Base-by-base conservation (phyloP, 305 asterid genomes). In the Petunia hybrid region DNA sequence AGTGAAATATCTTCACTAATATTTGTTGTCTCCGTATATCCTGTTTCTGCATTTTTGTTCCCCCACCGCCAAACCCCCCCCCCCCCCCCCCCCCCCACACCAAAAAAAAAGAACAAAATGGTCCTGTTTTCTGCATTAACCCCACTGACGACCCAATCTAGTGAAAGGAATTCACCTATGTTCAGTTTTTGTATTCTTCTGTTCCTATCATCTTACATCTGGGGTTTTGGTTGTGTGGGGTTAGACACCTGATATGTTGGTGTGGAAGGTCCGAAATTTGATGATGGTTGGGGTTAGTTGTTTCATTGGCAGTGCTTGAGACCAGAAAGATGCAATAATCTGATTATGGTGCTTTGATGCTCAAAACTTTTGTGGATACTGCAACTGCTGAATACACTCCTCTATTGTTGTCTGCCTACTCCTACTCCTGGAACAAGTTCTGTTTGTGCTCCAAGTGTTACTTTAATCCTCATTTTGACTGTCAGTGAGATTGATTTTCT, bases 281-380 rank as follows among this genome's bases (percentile, higher is more conserved):
- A 22, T n/a, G 3, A 1, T 2, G 56, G 10, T 31, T 46, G 40
- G 60, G 77, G 42, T 5, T 5, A 46, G 77, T 70, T 70, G n/a
- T 31, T 70, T 70, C 60, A 22, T 45, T 70, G 77, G 59, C 77
- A 22, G 22, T 1, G 22, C 42, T 70, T 45, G 56, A 41, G 10
- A 43, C 60, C 77, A 45, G 22, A 70, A 70, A 45, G 42, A 45
- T 10, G 41, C 22, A 22, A 2, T 46, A 46, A 70, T 22, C 46
- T 38, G 4, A 10, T 46, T 5, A 39, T 70, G 4, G 42, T 45
- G 77, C 77, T 45, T 16, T 46, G 48, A 46, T 9, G 31, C 78
- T 71, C 76, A 71, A 5, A 43, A 35, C 12, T 10, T 48, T 31
- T 71, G 78, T 71, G 62, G 61, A 42, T 35, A 3, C 35, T 71